Evolutionary conservation across 2,329 filamentous ascomycete species (phyloP), one percentile per base, ranked within the genome.

Genomic region (Microthyrium microscopicum): DNA sequence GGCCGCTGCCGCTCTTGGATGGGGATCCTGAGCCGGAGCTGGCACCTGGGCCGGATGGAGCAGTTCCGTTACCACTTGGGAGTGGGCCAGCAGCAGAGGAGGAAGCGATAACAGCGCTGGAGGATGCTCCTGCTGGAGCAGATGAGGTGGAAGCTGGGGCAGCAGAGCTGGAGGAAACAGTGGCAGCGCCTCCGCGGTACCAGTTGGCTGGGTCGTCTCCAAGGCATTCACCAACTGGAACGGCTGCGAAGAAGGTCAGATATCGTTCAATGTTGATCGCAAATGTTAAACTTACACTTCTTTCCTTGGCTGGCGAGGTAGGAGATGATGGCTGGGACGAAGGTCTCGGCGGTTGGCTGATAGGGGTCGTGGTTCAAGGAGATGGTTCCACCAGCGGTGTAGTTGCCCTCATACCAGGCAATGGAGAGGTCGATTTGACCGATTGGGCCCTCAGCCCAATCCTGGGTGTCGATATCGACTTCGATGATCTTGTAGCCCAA

Each of bases 401-500:
- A 5, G 4, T 5, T 3, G n/a, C n/a, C n/a, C 4, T 9, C 4
- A 17, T 15, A 30, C 13, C 13, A 15, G 17, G n/a, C n/a, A n/a
- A 30, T 17, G 28, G n/a, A 15, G n/a, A 15, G 12, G n/a, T 17
- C 13, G 17, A 30, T 30, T 12, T n/a, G n/a, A 3, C 19, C 28
- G 5, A n/a, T 12, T 17, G 13, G 12, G n/a, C 19, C n/a, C 12
- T 30, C 12, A n/a, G 52, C 49, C 49, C 49, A 54, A 31, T 53
- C 50, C n/a, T 45, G 47, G 5, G 42, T 34, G 33, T 54, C 51
- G 18, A 54, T 39, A 29, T 53, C 50, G 29, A 48, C 39, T 12
- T 48, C 52, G 26, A 53, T 48, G 35, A 54, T 47, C n/a, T 46
- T 40, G 41, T 54, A 54, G 22, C 51, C 50, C 5, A 54, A 40